These are phyloP conservation scores for Pichia sp. DNA, from an alignment of 1,139 yeast species.

Conservation along the genomic window DNA sequence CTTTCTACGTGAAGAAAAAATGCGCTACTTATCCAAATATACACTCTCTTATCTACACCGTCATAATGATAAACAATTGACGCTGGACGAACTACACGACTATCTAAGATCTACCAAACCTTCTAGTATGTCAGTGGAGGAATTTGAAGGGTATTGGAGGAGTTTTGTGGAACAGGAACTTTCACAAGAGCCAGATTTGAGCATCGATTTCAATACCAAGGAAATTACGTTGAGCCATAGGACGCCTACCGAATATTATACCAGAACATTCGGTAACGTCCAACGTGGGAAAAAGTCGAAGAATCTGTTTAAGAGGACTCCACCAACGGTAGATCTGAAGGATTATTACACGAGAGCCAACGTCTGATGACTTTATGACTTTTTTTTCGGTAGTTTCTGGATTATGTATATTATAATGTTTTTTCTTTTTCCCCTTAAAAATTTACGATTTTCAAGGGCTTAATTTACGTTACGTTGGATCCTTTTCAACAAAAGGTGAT, in stretches of 20 bases:
- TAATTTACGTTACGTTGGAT: neutral
- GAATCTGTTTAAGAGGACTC: constrained; percentile 20
- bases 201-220: constrained; percentile 21
- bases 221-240: constrained; percentile 25
- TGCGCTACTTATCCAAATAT: constrained; percentile 62
- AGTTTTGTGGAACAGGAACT: constrained; percentile 48
- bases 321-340: constrained; percentile 11
- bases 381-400: neutral
- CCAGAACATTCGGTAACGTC: constrained; percentile 22
- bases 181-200: constrained; percentile 61
- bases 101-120: constrained; percentile 55
- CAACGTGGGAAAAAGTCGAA: constrained; percentile 18
- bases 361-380: neutral
- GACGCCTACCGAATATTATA: constrained; percentile 25
- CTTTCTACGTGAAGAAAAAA: constrained; percentile 63
- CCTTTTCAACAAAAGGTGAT: neutral
- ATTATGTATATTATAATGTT: neutral
- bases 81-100: constrained; percentile 52
- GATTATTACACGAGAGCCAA: constrained; percentile 6
- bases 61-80: constrained; percentile 64
- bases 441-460: neutral
- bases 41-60: constrained; percentile 64
- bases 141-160: constrained; percentile 78
- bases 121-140: constrained; percentile 37
- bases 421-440: neutral